Conservation (phyloP, 1,284 basidiomycete species). For the Moniliophthora roreri region DNA sequence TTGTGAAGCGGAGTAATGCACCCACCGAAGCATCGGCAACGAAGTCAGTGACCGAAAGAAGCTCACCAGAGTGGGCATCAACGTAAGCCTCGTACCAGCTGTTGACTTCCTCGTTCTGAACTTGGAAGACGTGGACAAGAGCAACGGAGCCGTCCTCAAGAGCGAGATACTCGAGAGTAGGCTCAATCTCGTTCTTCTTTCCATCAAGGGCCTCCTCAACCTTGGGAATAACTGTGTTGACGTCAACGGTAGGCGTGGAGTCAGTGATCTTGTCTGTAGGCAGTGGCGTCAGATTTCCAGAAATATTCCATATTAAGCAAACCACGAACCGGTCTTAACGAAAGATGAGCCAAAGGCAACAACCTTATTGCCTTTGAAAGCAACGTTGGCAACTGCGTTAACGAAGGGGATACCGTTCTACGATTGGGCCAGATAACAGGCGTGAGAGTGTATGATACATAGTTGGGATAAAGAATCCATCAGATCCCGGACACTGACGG, state of each 20-base stretch:
- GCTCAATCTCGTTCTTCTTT: slow-evolving; percentile 30
- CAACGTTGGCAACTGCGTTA: not conserved
- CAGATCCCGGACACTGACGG: too few relatives aligned
- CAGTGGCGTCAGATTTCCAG: too few relatives aligned
- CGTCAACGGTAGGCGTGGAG: slow-evolving; percentile 28
- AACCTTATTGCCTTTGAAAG: not conserved
- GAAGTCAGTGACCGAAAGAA: slow-evolving; percentile 58
- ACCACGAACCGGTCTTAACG: slow-evolving; percentile 13
- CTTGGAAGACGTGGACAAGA: slow-evolving; percentile 50
- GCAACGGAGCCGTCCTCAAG: slow-evolving; percentile 44
- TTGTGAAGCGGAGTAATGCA: slow-evolving; percentile 7
- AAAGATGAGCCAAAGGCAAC: not conserved
- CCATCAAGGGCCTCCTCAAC: slow-evolving; percentile 32
- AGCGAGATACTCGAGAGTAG: slow-evolving; percentile 38
- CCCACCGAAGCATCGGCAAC: slow-evolving; percentile 44
- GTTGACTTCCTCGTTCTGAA: slow-evolving; percentile 49
- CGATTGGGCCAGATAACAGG: too few relatives aligned
- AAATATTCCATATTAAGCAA: not conserved
- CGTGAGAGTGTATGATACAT: too few relatives aligned
- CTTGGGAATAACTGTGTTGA: slow-evolving; percentile 26
- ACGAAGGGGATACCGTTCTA: not conserved
- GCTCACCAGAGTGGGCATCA: slow-evolving; percentile 54
- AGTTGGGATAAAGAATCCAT: not conserved
- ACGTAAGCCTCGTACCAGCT: slow-evolving; percentile 66
- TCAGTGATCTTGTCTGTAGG: slow-evolving; percentile 31